Percentiles rank a stretch among this genome's conserved stretches.
Evolutionary conservation across 2,329 filamentous ascomycete genomes (phyloP).

Genomic region (Colletotrichum euphorbiae): DNA sequence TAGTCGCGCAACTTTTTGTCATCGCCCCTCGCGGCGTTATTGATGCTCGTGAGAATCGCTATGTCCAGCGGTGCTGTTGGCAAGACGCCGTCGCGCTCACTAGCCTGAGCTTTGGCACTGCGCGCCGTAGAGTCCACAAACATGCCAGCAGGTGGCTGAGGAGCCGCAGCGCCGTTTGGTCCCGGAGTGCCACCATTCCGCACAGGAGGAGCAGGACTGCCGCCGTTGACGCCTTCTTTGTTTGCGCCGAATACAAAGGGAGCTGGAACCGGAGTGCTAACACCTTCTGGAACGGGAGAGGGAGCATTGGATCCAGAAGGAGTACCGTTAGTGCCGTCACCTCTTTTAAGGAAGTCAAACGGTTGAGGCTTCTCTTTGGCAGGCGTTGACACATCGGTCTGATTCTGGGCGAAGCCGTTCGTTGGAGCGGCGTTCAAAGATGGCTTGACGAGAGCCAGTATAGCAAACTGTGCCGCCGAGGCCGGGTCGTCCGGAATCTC

Average conservation of each 20-base stretch:
- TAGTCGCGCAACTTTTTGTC: slow-evolving; percentile 95
- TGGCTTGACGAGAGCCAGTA: slow-evolving; percentile 70
- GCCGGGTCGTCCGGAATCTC: slow-evolving; percentile 88
- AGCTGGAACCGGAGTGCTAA: slow-evolving; percentile 72
- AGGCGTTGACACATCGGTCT: slow-evolving; percentile 66
- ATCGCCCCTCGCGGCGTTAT: slow-evolving; percentile 86
- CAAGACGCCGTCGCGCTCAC: slow-evolving; percentile 82
- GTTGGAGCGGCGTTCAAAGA: slow-evolving; percentile 60
- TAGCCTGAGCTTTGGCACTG: slow-evolving; percentile 66
- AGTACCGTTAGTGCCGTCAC: slow-evolving; percentile 78
- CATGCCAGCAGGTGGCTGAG: slow-evolving; percentile 56
- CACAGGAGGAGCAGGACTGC: slow-evolving; percentile 64
- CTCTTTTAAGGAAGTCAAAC: slow-evolving; percentile 74
- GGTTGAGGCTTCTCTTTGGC: slow-evolving; percentile 73
- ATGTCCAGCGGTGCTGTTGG: slow-evolving; percentile 87
- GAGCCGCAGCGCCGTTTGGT: slow-evolving; percentile 46
- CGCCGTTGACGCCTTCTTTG: slow-evolving; percentile 58
- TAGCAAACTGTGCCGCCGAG: slow-evolving; percentile 83
- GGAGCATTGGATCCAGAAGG: slow-evolving; percentile 88
- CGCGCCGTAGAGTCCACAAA: slow-evolving; percentile 65
- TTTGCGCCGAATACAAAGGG: slow-evolving; percentile 66
- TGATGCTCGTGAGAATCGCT: slow-evolving; percentile 90
- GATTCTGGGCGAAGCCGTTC: slow-evolving; percentile 57
- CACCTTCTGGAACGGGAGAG: slow-evolving; percentile 85
- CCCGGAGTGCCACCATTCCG: slow-evolving; percentile 61